Evolutionary conservation across 148 eudicot species (phyloP).

Genomic region (Camellia japonica): DNA sequence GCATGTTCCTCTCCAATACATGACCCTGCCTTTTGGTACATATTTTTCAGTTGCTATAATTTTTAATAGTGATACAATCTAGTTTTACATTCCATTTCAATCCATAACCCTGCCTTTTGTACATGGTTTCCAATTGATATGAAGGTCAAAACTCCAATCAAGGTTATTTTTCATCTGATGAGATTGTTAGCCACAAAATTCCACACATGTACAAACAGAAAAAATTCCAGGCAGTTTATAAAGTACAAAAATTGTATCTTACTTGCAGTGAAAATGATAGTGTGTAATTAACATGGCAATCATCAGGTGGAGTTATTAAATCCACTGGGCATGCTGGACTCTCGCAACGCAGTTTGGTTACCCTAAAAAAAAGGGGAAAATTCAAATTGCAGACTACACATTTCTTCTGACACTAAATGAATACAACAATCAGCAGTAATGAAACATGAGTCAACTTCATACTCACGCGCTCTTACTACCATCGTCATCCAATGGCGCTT

Average conservation of each 20-base stretch:
- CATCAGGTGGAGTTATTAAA: slow-evolving; percentile 79
- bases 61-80: not conserved
- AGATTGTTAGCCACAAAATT: not conserved
- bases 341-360: slow-evolving; percentile 66
- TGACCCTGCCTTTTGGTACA: not conserved
- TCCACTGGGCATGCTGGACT: slow-evolving; percentile 66
- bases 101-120: not conserved
- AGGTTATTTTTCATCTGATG: not conserved
- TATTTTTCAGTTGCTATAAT: not conserved
- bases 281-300: slow-evolving; percentile 84
- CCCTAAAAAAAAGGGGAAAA: slow-evolving; percentile 35
- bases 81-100: not conserved
- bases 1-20: not conserved
- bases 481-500: slow-evolving; percentile 83
- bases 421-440: not conserved
- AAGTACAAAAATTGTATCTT: slow-evolving; percentile 23
- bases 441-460: slow-evolving; percentile 15
- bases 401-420: not conserved
- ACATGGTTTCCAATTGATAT: not conserved
- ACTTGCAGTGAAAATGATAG: slow-evolving; percentile 79
- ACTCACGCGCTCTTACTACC: slow-evolving; percentile 68
- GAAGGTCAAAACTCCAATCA: not conserved
- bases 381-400: slow-evolving; percentile 11
- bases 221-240: not conserved
- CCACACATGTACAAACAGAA: not conserved